phyloP scores from a whole-genome alignment of 352 stramenopile species.

The Phytopythium ostracodes region DNA sequence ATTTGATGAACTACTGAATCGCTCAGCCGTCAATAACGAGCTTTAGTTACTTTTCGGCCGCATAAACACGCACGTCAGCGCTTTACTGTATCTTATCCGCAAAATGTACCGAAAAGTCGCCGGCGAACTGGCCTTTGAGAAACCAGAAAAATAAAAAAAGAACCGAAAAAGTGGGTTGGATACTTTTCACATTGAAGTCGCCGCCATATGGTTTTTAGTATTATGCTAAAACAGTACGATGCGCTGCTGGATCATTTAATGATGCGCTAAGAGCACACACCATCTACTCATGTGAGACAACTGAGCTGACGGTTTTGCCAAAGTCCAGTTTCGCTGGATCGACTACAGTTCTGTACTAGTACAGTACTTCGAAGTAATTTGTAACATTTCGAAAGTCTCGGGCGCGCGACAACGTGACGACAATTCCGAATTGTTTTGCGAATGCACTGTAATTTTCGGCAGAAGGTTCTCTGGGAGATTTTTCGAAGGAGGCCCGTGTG shows the following conservation, averaged over 20 bases:
- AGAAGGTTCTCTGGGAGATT: too few species aligned
- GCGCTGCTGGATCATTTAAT: too few species aligned
- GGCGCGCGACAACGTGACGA: neutral
- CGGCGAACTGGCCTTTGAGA: neutral
- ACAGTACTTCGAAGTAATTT: too few species aligned
- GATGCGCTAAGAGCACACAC: too few species aligned
- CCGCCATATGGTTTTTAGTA: too few species aligned
- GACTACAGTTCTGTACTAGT: too few species aligned
- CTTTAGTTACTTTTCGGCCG: neutral
- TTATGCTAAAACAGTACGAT: neutral
- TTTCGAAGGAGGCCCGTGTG: too few species aligned
- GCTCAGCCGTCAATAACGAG: neutral
- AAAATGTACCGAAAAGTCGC: neutral
- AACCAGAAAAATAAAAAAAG: conserved; percentile 1
- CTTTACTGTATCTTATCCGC: neutral
- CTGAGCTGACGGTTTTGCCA: neutral
- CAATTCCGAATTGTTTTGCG: neutral
- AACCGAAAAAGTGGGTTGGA: neutral
- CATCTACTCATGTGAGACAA: too few species aligned
- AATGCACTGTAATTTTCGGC: too few species aligned
- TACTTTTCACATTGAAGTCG: neutral
- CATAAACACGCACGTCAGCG: neutral
- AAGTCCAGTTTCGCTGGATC: neutral
- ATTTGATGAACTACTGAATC: too few species aligned
- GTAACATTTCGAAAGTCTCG: neutral